Evolutionary conservation across 2,329 filamentous ascomycete genomes (phyloP).

Genomic region (Verticillium klebahnii): DNA sequence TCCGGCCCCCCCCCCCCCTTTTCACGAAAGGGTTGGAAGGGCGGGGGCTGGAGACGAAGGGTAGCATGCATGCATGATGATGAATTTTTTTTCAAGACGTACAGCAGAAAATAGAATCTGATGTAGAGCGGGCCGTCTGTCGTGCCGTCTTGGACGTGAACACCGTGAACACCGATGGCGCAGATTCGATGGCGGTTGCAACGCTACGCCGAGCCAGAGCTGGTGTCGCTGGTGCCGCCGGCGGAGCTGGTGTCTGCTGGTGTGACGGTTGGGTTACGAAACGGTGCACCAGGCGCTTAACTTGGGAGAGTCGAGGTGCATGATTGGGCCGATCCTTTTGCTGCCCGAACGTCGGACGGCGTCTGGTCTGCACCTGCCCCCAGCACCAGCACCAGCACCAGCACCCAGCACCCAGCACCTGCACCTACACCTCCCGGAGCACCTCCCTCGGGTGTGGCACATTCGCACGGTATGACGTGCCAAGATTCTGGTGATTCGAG

Average conservation of each 20-base stretch:
- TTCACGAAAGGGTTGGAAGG: neutral
- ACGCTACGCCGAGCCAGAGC: too few species aligned
- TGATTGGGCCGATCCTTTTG: slow-evolving; percentile 7
- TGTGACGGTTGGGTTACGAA: neutral
- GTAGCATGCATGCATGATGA: neutral
- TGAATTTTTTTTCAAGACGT: neutral
- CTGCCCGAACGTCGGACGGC: slow-evolving; percentile 5
- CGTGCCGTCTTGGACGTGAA: too few species aligned
- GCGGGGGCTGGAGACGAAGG: neutral
- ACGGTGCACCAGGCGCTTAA: neutral
- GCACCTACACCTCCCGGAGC: neutral
- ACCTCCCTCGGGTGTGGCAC: neutral
- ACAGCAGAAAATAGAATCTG: neutral
- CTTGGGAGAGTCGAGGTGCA: neutral
- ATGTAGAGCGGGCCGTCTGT: neutral
- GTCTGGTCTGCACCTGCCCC: neutral
- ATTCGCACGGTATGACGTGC: slow-evolving; percentile 2
- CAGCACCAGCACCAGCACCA: too few species aligned
- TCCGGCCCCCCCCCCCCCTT: neutral
- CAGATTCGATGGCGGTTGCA: neutral
- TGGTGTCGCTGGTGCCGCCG: neutral
- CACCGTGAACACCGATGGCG: too few species aligned
- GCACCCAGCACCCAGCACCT: neutral
- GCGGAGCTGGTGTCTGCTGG: neutral
- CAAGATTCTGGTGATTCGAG: neutral